Evolutionary conservation across 2,329 filamentous ascomycete species (phyloP).

Genomic region (Fusarium anthophilum): DNA sequence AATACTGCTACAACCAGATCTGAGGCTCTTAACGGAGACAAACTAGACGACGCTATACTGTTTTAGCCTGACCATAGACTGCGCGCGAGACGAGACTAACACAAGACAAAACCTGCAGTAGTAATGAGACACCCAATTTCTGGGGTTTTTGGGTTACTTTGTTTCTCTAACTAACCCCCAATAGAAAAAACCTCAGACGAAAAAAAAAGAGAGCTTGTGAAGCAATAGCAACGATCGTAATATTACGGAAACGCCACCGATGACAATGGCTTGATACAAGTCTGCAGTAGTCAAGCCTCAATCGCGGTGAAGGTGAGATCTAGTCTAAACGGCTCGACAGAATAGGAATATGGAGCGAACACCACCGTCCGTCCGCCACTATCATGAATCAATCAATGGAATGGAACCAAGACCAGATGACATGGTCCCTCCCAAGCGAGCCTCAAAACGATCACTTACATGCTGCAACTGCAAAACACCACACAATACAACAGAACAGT

Average conservation of each 20-base stretch:
- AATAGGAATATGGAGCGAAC: constrained; percentile 32
- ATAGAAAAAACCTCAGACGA: constrained; percentile 2
- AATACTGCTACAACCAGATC: constrained; percentile 9
- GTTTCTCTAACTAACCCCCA: neutral
- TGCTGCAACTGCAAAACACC: neutral
- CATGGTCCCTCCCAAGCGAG: constrained; percentile 11
- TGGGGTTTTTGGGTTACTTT: neutral
- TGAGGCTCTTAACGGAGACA: constrained; percentile 14
- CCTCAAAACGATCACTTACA: constrained; percentile 26
- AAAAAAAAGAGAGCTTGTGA: neutral
- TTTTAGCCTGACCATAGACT: constrained; percentile 5
- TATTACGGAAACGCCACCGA: constrained; percentile 32
- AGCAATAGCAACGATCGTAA: neutral
- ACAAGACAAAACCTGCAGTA: constrained; percentile 16
- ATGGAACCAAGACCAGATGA: neutral
- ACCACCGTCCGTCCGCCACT: constrained; percentile 10
- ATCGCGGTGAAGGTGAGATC: constrained; percentile 25
- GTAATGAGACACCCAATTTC: constrained; percentile 13
- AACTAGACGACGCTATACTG: constrained; percentile 7
- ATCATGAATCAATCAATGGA: neutral
- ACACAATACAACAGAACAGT: neutral
- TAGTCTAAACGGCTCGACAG: constrained; percentile 21
- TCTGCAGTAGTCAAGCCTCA: constrained; percentile 11
- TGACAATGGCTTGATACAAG: constrained; percentile 11
- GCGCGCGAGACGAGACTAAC: constrained; percentile 26